Evolutionary conservation across 2,329 filamentous ascomycete genomes (phyloP), one percentile per base, ranked within the genome.

Genomic region (Colletotrichum lini): DNA sequence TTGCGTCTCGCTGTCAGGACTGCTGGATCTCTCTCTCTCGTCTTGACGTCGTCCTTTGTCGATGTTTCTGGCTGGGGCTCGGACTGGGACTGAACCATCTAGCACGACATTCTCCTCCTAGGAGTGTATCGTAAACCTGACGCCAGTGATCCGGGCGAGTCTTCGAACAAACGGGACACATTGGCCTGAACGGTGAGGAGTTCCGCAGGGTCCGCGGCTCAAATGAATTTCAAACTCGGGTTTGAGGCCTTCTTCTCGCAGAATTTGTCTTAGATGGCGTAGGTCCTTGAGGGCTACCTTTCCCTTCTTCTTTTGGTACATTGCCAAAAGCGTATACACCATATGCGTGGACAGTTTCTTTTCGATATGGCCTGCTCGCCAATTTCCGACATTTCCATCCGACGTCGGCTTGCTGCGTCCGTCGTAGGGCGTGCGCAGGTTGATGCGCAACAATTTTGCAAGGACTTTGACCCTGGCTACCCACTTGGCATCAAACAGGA

Each of bases 291-390:
- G 42, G 0, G 30, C 60, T 7, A 61, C 4, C 0, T 47, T 18
- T 0, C 45, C 26, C 44, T 40, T 26, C 15, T 38, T 56, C 1
- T 52, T 49, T 0, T 21, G 30, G 26, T 45, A 9, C 0, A 18
- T 15, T 3, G 61, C 21, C 0, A 84, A 74, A 0, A 83, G 70
- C 0, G 77, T 62, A 9, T 77, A 78, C 0, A 83, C 59, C 0
- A 78, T 79, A 23, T 82, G 78, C 0, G 79, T 76, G 0, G 82
- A 80, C 0, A 85, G 77, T 66, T 84, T 84, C 18, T 81, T 80
- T 68, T 85, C 83, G 1, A 82, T 79, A 26, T 85, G 83, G 0
- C 79, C 77, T 0, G 79, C 80, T 1, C 76, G 75, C 73, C 70
- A 76, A 2, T 70, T 45, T 0, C 74, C 75, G 0, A 58, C 15